These are phyloP conservation scores for Lactifluus pinguis DNA, from an alignment of 768 basidiomycete genomes.

Conservation along the genomic window DNA sequence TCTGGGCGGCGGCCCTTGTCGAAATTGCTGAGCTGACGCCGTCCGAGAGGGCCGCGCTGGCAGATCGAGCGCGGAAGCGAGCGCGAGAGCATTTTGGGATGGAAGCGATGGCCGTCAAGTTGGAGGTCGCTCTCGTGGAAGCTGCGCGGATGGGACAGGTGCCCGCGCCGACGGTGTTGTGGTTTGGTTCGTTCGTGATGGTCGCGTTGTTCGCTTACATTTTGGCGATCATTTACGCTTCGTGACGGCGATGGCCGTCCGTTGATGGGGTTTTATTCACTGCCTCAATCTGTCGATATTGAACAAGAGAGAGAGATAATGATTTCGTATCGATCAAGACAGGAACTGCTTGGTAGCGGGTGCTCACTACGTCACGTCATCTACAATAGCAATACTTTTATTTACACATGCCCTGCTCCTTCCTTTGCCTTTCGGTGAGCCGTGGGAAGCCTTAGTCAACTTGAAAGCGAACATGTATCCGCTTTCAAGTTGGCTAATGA, in stretches of 20 bases:
- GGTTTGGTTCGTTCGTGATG: slow-evolving; percentile 5
- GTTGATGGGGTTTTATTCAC: too few relatives aligned
- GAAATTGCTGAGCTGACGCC: slow-evolving; percentile 44
- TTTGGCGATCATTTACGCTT: slow-evolving; percentile 6
- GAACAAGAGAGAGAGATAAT: too few relatives aligned
- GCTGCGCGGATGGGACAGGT: slow-evolving; percentile 49
- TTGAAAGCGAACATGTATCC: too few relatives aligned
- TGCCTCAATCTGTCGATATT: too few relatives aligned
- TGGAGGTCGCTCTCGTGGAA: slow-evolving; percentile 47
- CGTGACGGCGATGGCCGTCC: not conserved
- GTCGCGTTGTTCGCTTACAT: slow-evolving; percentile 11
- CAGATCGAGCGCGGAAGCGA: slow-evolving; percentile 46
- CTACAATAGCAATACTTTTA: too few relatives aligned
- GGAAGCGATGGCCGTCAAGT: slow-evolving; percentile 56
- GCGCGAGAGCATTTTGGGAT: slow-evolving; percentile 65
- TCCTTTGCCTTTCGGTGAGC: too few relatives aligned
- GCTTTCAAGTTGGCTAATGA: too few relatives aligned
- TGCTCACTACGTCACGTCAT: too few relatives aligned
- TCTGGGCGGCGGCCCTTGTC: slow-evolving; percentile 63
- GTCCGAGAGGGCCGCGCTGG: slow-evolving; percentile 40
- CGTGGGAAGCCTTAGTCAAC: too few relatives aligned
- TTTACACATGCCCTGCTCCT: too few relatives aligned
- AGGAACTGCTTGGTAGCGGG: too few relatives aligned
- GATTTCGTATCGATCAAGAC: too few relatives aligned
- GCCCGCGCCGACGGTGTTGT: not conserved